phyloP scores from a whole-genome alignment of 2,329 filamentous ascomycete species.

The Colletotrichum sp. region DNA sequence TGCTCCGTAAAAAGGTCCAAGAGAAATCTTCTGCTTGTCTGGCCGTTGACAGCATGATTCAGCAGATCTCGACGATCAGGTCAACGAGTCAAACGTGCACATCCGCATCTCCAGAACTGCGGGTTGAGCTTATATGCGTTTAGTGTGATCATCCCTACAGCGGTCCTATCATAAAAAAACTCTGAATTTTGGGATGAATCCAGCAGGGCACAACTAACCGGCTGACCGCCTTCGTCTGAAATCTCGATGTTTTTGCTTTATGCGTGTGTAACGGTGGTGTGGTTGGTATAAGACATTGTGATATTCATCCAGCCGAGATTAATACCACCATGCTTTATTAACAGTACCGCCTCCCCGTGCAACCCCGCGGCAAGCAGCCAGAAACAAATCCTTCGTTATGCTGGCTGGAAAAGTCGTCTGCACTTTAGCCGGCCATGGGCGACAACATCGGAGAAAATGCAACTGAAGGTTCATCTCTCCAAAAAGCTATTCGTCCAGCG shows the following conservation, averaged over 20 bases:
- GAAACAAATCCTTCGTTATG: not conserved
- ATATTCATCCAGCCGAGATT: not conserved
- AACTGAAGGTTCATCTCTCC: not conserved
- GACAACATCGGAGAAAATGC: not conserved
- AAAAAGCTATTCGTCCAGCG: not conserved
- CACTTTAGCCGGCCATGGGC: not conserved
- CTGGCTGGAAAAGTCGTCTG: not conserved
- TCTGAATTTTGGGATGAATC: not conserved
- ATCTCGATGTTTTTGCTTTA: not conserved
- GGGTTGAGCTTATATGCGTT: not conserved
- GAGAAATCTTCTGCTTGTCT: no score
- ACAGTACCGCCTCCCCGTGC: not conserved
- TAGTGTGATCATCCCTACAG: not conserved
- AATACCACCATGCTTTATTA: not conserved
- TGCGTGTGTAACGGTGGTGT: not conserved
- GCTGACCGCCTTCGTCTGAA: not conserved
- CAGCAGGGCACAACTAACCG: not conserved
- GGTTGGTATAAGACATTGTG: not conserved
- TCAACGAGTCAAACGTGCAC: constrained; percentile 1
- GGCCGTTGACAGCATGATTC: no score
- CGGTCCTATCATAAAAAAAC: not conserved
- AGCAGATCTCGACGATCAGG: not conserved
- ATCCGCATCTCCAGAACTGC: not conserved
- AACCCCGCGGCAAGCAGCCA: not conserved
- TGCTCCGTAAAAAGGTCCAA: not conserved